Percentiles rank a stretch among this genome's conserved stretches.
These are phyloP conservation scores for Fusarium continuum DNA, from an alignment of 2,329 filamentous ascomycete species.

Conservation along the genomic window DNA sequence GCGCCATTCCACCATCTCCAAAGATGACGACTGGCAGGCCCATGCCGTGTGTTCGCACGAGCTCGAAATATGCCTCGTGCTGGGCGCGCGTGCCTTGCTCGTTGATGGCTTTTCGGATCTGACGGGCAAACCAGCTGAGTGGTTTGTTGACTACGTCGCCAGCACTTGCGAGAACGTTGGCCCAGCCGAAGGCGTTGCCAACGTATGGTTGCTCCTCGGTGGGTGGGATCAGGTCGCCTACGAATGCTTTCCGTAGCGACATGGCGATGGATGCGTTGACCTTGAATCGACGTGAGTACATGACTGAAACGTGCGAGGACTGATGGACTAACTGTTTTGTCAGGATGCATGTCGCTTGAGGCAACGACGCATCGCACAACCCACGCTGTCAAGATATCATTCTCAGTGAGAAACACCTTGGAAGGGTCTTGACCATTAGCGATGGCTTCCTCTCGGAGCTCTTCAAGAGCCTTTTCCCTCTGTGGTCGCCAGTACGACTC, in stretches of 20 bases:
- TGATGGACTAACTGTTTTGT: conserved; percentile 1
- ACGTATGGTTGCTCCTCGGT: neutral
- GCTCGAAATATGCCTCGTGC: neutral
- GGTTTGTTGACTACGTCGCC: neutral
- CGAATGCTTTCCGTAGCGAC: neutral
- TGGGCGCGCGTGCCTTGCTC: conserved; percentile 6
- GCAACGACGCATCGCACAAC: conserved; percentile 7
- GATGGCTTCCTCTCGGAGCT: neutral
- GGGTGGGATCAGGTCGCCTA: neutral
- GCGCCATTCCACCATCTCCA: neutral
- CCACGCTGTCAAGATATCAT: conserved; percentile 17
- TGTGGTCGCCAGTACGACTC: conserved; percentile 7
- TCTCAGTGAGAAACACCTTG: conserved; percentile 22
- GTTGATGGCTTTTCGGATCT: conserved; percentile 4
- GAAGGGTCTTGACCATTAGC: neutral
- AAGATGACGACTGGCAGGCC: neutral
- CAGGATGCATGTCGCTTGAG: neutral
- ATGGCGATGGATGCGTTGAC: conserved; percentile 12
- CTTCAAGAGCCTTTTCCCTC: neutral
- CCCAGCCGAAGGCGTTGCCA: conserved; percentile 15
- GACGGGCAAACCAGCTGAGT: neutral
- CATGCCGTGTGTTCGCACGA: neutral
- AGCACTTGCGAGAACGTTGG: neutral
- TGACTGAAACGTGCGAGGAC: neutral
- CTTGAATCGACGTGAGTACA: neutral